Percentiles rank a stretch among this genome's conserved stretches.
Conservation (phyloP, 2,329 filamentous ascomycete species). For the Neonectria hederae region DNA sequence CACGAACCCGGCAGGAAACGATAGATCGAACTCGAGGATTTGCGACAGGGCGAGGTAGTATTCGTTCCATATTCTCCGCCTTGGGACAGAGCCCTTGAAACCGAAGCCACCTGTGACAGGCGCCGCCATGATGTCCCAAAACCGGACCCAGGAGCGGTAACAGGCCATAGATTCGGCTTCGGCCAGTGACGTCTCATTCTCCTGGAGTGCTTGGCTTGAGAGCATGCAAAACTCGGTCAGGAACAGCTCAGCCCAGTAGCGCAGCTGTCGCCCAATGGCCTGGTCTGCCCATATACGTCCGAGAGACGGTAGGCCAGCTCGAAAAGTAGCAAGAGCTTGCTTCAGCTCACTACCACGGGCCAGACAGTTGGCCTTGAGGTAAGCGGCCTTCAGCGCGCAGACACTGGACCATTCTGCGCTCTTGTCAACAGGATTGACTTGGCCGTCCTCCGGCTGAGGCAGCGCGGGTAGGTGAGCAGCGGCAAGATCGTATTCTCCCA, state of each 20-base stretch:
- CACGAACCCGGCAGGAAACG: conserved; percentile 64
- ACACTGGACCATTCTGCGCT: conserved; percentile 82
- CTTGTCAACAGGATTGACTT: conserved; percentile 61
- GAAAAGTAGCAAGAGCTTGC: conserved; percentile 74
- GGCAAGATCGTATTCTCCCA: conserved; percentile 72
- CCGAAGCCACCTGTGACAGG: conserved; percentile 64
- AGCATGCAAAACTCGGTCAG: conserved; percentile 80
- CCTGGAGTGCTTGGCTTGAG: conserved; percentile 66
- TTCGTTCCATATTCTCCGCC: conserved; percentile 80
- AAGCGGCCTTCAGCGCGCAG: conserved; percentile 81
- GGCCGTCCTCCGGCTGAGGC: conserved; percentile 64
- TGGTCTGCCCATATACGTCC: conserved; percentile 60
- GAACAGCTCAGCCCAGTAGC: conserved; percentile 81
- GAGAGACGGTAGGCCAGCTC: conserved; percentile 72
- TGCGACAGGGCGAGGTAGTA: conserved; percentile 84
- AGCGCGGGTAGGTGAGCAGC: conserved; percentile 68
- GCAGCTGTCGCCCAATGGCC: conserved; percentile 70
- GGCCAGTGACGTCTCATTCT: conserved; percentile 59
- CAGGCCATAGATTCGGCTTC: conserved; percentile 64
- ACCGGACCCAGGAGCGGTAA: conserved; percentile 74
- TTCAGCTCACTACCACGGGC: conserved; percentile 57
- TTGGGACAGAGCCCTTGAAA: conserved; percentile 66
- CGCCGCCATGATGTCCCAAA: conserved; percentile 67
- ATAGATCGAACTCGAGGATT: conserved; percentile 74
- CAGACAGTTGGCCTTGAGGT: conserved; percentile 75